Conservation (phyloP, 148 eudicot genomes). For the Tetragonia tetragonoides region DNA sequence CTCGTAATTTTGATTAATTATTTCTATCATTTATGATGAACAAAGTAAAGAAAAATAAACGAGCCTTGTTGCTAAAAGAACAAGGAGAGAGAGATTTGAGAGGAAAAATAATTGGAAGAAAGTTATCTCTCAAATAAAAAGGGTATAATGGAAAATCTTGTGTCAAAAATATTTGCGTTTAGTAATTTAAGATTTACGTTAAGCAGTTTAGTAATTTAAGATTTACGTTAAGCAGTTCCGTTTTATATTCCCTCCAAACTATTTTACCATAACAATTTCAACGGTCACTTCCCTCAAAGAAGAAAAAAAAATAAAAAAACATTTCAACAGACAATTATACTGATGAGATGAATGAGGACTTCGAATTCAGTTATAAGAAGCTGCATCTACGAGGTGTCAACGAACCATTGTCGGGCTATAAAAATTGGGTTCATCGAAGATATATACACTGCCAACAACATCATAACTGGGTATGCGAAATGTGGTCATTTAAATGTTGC, state of each 20-base stretch:
- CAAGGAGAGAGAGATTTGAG: no score
- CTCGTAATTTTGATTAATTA: no score
- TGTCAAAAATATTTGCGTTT: no score
- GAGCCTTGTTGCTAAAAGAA: no score
- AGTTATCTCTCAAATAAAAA: no score
- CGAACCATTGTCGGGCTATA: conserved; percentile 44
- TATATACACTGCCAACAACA: conserved; percentile 43
- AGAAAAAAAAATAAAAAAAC: not conserved
- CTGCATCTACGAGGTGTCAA: conserved; percentile 24
- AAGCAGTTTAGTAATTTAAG: not conserved
- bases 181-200: not conserved
- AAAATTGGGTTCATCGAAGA: conserved; percentile 41
- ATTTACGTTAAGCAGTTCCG: not conserved
- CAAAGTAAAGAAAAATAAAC: no score
- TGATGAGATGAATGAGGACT: conserved; percentile 50
- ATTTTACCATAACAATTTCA: no score
- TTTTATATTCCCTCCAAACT: conserved; percentile 6
- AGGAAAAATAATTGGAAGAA: no score
- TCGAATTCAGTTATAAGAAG: conserved; percentile 25
- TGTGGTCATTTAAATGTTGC: conserved; percentile 40
- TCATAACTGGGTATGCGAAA: conserved; percentile 38
- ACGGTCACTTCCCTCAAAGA: no score
- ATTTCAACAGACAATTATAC: conserved; percentile 17
- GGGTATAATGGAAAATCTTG: no score
- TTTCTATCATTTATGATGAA: no score